A percentile compares a stretch with the other conserved stretches of the same genome.
Conservation (phyloP, 2,329 filamentous ascomycete genomes). For the Penicillium sp. region DNA sequence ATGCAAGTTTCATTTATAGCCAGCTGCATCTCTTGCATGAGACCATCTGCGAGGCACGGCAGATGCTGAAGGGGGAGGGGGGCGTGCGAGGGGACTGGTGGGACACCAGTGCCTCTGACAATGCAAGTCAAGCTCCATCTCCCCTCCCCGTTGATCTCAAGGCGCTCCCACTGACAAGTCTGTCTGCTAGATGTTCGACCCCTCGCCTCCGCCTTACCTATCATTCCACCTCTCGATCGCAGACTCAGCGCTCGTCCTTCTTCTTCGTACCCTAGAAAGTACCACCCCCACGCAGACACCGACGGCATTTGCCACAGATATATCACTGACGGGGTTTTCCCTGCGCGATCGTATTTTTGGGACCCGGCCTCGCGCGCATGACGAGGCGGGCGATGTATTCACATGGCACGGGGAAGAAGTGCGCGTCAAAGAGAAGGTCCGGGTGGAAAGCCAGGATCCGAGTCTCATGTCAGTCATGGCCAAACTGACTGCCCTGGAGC, state of each 20-base stretch:
- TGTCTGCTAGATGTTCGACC: conserved; percentile 55
- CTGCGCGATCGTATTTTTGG: conserved; percentile 56
- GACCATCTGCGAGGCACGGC: conserved; percentile 60
- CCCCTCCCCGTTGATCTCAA: not conserved
- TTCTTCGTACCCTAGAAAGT: conserved; percentile 67
- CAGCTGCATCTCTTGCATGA: conserved; percentile 59
- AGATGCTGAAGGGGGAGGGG: conserved; percentile 55
- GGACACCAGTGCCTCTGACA: conserved; percentile 55
- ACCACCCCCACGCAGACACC: conserved; percentile 56
- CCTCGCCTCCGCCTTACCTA: conserved; percentile 63
- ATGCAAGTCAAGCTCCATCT: conserved; percentile 53
- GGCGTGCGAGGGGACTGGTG: conserved; percentile 55
- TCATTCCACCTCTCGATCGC: conserved; percentile 69
- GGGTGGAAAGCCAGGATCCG: conserved; percentile 85
- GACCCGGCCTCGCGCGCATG: conserved; percentile 61
- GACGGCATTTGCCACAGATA: conserved; percentile 68
- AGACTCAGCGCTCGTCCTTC: conserved; percentile 67
- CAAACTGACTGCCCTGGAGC: conserved; percentile 74
- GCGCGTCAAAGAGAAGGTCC: conserved; percentile 82
- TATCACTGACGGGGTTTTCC: conserved; percentile 57
- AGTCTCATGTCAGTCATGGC: conserved; percentile 78
- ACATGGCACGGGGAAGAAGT: conserved; percentile 68
- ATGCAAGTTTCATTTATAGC: conserved; percentile 57
- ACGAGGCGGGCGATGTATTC: conserved; percentile 78
- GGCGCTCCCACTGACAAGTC: conserved; percentile 5